phyloP scores from a whole-genome alignment of 345 rosid genomes.

The Rhodamnia argentea region DNA sequence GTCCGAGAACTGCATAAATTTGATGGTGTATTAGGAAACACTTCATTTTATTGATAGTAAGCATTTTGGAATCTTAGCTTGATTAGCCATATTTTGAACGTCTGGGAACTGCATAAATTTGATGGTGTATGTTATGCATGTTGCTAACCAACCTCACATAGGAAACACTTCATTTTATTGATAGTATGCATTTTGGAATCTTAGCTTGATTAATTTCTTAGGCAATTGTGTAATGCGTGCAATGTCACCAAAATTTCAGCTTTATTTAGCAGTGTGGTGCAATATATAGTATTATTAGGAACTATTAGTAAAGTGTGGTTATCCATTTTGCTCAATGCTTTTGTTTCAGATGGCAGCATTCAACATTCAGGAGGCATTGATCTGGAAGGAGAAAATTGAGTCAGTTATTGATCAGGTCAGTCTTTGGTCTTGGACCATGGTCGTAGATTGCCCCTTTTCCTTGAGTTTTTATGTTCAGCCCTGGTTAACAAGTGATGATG shows the following conservation, averaged over 20 bases:
- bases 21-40: background rate
- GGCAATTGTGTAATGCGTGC: background rate
- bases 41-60: background rate
- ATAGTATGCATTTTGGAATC: background rate
- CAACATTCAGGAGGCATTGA: constrained; percentile 89
- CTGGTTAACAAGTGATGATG: background rate
- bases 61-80: background rate
- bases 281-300: background rate
- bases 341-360: constrained; percentile 95
- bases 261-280: background rate
- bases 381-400: constrained; percentile 94
- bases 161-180: background rate
- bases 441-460: background rate
- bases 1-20: background rate
- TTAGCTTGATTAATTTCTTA: background rate
- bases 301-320: background rate
- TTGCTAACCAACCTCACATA: background rate
- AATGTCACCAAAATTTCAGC: background rate
- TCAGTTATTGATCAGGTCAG: constrained; percentile 87
- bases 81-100: background rate
- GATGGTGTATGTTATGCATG: background rate
- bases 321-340: constrained; percentile 7
- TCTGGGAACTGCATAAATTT: background rate
- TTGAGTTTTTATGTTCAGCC: background rate
- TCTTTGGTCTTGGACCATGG: background rate